These are phyloP conservation scores for Sporothrix variecibatus DNA, from an alignment of 2,329 filamentous ascomycete species.

Conservation along the genomic window DNA sequence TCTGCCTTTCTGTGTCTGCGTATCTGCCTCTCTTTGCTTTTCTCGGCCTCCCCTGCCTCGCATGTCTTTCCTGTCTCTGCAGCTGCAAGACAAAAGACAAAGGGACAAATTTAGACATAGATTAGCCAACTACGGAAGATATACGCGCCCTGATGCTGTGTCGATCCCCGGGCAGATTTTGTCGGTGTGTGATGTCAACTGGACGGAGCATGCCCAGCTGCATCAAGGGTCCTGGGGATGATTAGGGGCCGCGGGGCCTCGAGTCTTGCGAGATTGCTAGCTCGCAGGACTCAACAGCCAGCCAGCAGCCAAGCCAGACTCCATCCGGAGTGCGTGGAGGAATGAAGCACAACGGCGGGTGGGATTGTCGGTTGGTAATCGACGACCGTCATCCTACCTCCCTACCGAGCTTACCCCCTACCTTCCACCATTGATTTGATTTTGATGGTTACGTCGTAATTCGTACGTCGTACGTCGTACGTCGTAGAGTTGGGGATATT, in stretches of 20 bases:
- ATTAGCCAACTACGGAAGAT: background rate
- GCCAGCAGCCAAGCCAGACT: background rate
- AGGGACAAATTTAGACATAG: background rate
- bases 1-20: background rate
- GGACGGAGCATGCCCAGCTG: background rate
- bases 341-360: background rate
- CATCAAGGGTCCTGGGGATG: background rate
- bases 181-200: constrained; percentile 7
- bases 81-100: background rate
- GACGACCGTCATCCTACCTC: background rate
- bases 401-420: background rate
- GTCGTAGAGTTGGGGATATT: background rate
- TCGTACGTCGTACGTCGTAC: background rate
- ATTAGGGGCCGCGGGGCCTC: background rate
- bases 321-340: background rate
- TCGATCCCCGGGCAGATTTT: background rate
- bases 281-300: background rate
- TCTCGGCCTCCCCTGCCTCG: background rate
- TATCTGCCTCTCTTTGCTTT: background rate
- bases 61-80: background rate
- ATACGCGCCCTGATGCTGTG: background rate
- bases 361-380: background rate
- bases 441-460: background rate
- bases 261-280: background rate
- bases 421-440: background rate